Evolutionary conservation across 2,329 filamentous ascomycete genomes (phyloP).

Genomic region (Gremmenia infestans): DNA sequence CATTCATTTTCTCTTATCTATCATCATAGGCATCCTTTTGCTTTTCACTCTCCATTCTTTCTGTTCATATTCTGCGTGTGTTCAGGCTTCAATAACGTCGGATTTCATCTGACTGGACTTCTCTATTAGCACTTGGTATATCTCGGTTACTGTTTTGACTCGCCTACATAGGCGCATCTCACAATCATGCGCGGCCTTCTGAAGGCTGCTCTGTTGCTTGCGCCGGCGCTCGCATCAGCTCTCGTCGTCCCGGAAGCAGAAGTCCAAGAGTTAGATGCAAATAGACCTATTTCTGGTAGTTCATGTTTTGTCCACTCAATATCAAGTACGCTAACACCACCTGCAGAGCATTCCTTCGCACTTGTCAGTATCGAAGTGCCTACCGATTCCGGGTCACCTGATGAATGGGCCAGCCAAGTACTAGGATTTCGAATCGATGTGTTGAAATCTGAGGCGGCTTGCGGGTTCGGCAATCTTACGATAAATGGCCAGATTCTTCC

Average conservation of each 20-base stretch:
- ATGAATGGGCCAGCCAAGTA: constrained; percentile 10
- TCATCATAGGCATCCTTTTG: not conserved
- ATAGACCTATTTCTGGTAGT: constrained; percentile 1
- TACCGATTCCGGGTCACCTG: constrained; percentile 18
- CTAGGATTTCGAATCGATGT: constrained; percentile 39
- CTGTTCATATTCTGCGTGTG: not conserved
- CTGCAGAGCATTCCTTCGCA: constrained; percentile 14
- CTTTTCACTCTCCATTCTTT: not conserved
- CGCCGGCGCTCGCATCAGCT: constrained; percentile 21
- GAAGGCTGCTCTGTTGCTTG: constrained; percentile 28
- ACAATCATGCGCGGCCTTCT: constrained; percentile 30
- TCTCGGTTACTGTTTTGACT: not conserved
- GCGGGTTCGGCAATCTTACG: constrained; percentile 43
- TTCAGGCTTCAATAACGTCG: constrained; percentile 3
- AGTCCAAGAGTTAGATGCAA: constrained; percentile 4
- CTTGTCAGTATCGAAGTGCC: constrained; percentile 17
- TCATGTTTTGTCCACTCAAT: not conserved
- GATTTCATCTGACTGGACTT: not conserved
- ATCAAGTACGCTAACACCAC: not conserved
- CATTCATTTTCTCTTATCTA: not conserved
- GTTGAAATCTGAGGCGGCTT: constrained; percentile 40
- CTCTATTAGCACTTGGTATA: not conserved
- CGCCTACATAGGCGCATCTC: not conserved
- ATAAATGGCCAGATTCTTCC: constrained; percentile 42
- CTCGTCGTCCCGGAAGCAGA: constrained; percentile 18